A percentile compares a stretch with the other conserved stretches of the same genome.
phyloP scores from a whole-genome alignment of 768 basidiomycete species.

The Chlorophyllum brunneum region DNA sequence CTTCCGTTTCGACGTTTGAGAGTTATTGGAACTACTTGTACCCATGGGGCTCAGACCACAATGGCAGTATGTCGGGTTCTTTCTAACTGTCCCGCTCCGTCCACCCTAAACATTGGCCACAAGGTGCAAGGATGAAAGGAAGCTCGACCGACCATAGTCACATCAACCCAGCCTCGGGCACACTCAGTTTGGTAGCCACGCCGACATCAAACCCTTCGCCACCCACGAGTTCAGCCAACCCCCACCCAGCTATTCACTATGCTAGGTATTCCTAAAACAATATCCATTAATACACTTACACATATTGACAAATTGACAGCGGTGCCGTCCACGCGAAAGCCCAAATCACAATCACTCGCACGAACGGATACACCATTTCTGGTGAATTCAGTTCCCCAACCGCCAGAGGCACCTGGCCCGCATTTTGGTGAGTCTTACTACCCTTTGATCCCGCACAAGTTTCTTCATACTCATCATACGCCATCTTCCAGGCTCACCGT shows the following conservation, averaged over 20 bases:
- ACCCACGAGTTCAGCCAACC: constrained; percentile 36
- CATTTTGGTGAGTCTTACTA: constrained; percentile 31
- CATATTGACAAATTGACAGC: constrained; percentile 14
- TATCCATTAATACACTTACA: neutral
- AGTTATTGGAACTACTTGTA: constrained; percentile 40
- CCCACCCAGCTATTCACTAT: constrained; percentile 41
- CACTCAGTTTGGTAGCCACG: constrained; percentile 38
- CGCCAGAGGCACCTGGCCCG: constrained; percentile 38
- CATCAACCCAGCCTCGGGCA: constrained; percentile 32
- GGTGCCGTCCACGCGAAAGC: constrained; percentile 39
- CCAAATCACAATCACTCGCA: constrained; percentile 36
- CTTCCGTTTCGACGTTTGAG: constrained; percentile 33
- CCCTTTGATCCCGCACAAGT: neutral
- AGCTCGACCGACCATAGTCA: constrained; percentile 36
- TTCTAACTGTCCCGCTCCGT: neutral
- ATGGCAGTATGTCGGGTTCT: constrained; percentile 31
- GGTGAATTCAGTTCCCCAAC: constrained; percentile 43
- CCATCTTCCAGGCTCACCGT: constrained; percentile 4
- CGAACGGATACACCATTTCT: constrained; percentile 32
- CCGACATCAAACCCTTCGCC: constrained; percentile 34
- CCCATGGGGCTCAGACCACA: constrained; percentile 45
- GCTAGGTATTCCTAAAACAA: constrained; percentile 23
- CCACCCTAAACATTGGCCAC: neutral
- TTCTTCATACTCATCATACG: neutral
- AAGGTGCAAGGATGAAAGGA: constrained; percentile 41